phyloP scores from a whole-genome alignment of 192 early-diverging fungal species.

The Coemansia sp. region DNA sequence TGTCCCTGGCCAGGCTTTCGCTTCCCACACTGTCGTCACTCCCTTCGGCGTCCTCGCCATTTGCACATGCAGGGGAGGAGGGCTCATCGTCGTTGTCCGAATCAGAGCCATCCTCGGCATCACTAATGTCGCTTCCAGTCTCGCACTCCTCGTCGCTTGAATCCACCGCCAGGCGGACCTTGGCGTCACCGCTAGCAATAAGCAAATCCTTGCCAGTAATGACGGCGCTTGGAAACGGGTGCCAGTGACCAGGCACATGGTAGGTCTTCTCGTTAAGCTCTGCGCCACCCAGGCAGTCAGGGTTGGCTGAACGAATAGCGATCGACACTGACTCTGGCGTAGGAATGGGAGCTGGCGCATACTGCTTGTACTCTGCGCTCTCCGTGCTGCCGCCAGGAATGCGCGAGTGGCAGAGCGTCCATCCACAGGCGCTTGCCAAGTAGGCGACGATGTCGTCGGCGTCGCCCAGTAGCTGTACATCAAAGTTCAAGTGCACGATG shows the following conservation, averaged over 20 bases:
- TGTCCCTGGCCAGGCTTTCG: slow-evolving; percentile 8
- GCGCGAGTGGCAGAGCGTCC: slow-evolving; percentile 74
- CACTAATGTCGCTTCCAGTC: slow-evolving; percentile 6
- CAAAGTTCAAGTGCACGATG: slow-evolving; percentile 86
- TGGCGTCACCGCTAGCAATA: slow-evolving; percentile 35
- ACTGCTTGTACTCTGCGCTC: slow-evolving; percentile 38
- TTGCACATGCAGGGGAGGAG: neutral
- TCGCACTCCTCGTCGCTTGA: slow-evolving; percentile 38
- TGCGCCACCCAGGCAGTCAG: neutral
- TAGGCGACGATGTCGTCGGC: slow-evolving; percentile 84
- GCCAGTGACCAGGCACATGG: slow-evolving; percentile 45
- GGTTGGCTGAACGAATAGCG: neutral
- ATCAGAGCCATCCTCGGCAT: neutral
- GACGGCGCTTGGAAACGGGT: slow-evolving; percentile 42
- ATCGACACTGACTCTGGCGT: slow-evolving; percentile 11
- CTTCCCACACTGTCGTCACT: slow-evolving; percentile 4
- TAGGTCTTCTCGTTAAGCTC: slow-evolving; percentile 20
- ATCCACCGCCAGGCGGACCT: slow-evolving; percentile 29
- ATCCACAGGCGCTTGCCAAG: slow-evolving; percentile 70
- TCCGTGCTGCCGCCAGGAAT: slow-evolving; percentile 61
- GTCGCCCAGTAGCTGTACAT: slow-evolving; percentile 86
- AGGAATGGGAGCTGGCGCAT: slow-evolving; percentile 5
- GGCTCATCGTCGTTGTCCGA: neutral
- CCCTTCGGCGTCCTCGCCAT: neutral
- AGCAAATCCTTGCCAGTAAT: slow-evolving; percentile 44